Base-by-base conservation (phyloP, 2,329 filamentous ascomycete species). In the Sporothrix variecibatus region DNA sequence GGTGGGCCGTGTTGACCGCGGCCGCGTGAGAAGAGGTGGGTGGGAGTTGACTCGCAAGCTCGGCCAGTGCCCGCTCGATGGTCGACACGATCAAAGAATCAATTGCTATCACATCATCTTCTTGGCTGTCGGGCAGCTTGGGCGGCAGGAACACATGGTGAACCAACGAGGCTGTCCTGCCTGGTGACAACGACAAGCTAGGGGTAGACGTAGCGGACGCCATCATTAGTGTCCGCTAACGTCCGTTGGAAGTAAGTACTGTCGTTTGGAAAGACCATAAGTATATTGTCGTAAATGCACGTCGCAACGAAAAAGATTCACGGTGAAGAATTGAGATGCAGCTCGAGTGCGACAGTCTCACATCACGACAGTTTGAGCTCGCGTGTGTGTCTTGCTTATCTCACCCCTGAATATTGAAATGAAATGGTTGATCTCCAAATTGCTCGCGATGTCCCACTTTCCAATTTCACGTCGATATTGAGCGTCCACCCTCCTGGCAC, bases 111-210 rank as follows among this genome's bases (percentile, higher is more conserved):
- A 20, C 26, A 8, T 53, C 60, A 11, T 65, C 28, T 2, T 40
- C 58, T 4, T 9, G 12, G 28, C 43, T 40, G 15, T 56, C 38
- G 2, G 71, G 71, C 4, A 72, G 43, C 43, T 65, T 40, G 1
- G 71, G 71, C 2, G 71, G 71, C 0, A 72, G 71, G 38, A 72
- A 72, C 9, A 65, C 58, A 65, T 72, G 71, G 38, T 72, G 71
- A 11, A 72, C 15, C 23, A 72, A 34, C 7, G 65, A 65, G 23
- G 53, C 53, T 3, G 23, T 28, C 53, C 23, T n/a, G 2, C 23
- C 53, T 26, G 53, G 7, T 2, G 53, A 12, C 7, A 28, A 6
- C 8, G n/a, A 56, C 9, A 20, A 15, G 46, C 46, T 49, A 56
- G 51, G n/a, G 8, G 6, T n/a, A 15, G 46, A 5, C 5, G 9